A percentile compares a stretch with the other conserved stretches of the same genome.
phyloP scores from a whole-genome alignment of 768 basidiomycete genomes.

The Russula ochroleuca region DNA sequence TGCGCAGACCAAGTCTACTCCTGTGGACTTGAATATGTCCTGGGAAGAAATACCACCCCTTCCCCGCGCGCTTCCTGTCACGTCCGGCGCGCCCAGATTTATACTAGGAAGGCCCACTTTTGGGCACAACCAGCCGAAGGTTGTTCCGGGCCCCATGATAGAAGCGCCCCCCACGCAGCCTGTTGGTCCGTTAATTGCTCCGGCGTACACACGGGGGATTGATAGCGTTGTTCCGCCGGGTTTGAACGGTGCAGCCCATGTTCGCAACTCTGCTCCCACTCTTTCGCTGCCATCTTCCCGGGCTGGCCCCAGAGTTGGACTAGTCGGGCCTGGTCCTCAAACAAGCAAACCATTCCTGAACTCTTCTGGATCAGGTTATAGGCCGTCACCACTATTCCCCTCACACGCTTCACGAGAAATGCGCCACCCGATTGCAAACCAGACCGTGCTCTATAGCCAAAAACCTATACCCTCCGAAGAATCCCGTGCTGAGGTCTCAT shows the following conservation, averaged over 20 bases:
- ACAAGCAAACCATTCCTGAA: conserved; percentile 10
- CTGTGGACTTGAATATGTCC: conserved; percentile 48
- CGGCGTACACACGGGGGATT: neutral
- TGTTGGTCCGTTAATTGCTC: neutral
- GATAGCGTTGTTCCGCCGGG: conserved; percentile 1
- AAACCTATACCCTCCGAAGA: neutral
- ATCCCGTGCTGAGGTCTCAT: neutral
- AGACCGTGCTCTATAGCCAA: neutral
- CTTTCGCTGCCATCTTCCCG: neutral
- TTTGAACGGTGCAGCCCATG: conserved; percentile 9
- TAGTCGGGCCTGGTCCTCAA: conserved; percentile 10
- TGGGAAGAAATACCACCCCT: conserved; percentile 50
- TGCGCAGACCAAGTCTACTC: conserved; percentile 23
- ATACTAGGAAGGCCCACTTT: conserved; percentile 21
- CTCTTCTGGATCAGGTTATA: conserved; percentile 8
- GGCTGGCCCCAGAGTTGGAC: neutral
- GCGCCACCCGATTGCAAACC: neutral
- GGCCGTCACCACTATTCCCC: conserved; percentile 13
- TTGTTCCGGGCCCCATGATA: neutral
- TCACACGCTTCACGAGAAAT: neutral
- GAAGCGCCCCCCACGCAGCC: neutral
- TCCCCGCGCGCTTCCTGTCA: conserved; percentile 31
- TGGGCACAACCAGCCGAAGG: conserved; percentile 5
- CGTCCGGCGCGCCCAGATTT: conserved; percentile 14
- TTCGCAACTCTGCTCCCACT: neutral